Evolutionary conservation across 805 yeast species (phyloP), one percentile per base, ranked within the genome.

Genomic region (Nakazawaea holstii): DNA sequence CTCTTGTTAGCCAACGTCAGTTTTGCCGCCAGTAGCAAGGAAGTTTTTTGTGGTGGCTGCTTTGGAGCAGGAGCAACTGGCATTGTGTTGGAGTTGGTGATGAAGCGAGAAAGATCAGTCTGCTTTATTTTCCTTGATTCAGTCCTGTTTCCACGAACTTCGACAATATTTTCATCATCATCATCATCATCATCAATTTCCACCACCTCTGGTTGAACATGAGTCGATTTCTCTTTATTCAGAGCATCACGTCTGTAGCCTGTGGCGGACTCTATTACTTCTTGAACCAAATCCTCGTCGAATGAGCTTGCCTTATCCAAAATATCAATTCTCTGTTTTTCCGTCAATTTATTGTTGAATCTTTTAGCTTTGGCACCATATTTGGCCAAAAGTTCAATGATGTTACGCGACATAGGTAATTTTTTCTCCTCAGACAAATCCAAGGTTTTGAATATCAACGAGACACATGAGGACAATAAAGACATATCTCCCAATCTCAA

Each of bases 401-500:
- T 69, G 1, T 69, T 69, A 3, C 70, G 72, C 35, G 80, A 82
- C 17, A 84, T 70, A 2, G 40, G 20, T 2, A 84, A 70, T 10
- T 73, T 59, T 35, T 81, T 66, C 36, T 79, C 82, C 29, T 67
- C 63, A 0, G 90, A 87, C 39, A 86, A 62, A 53, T 82, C 86
- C 40, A 89, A 70, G 0, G 88, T 80, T 38, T 76, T 74, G 43
- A 81, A 74, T 4, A 87, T 84, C 41, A 89, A 68, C 24, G 74
- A 73, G 6, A 87, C 91, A 69, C 96, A 88, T 1, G 88, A 76
- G 26, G 74, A 74, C 39, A 87, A 67, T 40, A 92, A 68, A 2
- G 89, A 85, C 6, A 77, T 70, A 62, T 91, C 97, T 50, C 92
- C 88, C 41, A 92, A 69, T 50, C 94, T 73, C 28, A 92, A 70